These are phyloP conservation scores for Teunomyces stri DNA, from an alignment of 805 yeast genomes.

Conservation along the genomic window DNA sequence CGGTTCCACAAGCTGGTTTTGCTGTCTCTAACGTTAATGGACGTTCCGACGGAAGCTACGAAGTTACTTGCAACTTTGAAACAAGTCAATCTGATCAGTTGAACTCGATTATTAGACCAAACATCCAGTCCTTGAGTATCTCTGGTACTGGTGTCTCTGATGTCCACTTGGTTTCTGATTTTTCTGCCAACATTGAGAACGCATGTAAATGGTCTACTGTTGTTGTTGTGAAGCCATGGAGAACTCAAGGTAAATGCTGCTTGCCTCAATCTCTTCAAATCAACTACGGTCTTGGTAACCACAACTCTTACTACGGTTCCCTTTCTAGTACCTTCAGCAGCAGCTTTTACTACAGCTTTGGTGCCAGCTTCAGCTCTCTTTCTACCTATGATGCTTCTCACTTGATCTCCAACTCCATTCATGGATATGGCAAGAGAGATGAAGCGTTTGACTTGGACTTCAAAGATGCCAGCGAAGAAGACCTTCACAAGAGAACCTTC, in stretches of 20 bases:
- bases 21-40: conserved; percentile 21
- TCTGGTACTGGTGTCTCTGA: conserved; percentile 22
- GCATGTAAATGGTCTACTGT: conserved; percentile 21
- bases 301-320: conserved; percentile 4
- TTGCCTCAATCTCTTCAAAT: conserved; percentile 23
- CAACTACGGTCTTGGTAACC: conserved; percentile 11
- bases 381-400: conserved; percentile 5
- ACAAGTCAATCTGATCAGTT: conserved; percentile 19
- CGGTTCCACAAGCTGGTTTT: conserved; percentile 23
- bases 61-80: conserved; percentile 22
- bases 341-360: conserved; percentile 6
- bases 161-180: conserved; percentile 11
- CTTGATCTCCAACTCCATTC: conserved; percentile 2
- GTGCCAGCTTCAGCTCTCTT: neutral
- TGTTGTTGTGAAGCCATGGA: conserved; percentile 18
- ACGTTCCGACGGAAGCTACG: conserved; percentile 16
- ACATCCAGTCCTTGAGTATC: conserved; percentile 15
- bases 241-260: conserved; percentile 18
- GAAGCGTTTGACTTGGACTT: neutral
- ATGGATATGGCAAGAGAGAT: conserved; percentile 10
- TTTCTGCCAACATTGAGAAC: conserved; percentile 12
- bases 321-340: conserved; percentile 10
- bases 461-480: neutral
- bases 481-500: conserved; percentile 4
- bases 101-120: conserved; percentile 11